Conservation (phyloP, 352 stramenopile species). For the Phytophthora boehmeriae region DNA sequence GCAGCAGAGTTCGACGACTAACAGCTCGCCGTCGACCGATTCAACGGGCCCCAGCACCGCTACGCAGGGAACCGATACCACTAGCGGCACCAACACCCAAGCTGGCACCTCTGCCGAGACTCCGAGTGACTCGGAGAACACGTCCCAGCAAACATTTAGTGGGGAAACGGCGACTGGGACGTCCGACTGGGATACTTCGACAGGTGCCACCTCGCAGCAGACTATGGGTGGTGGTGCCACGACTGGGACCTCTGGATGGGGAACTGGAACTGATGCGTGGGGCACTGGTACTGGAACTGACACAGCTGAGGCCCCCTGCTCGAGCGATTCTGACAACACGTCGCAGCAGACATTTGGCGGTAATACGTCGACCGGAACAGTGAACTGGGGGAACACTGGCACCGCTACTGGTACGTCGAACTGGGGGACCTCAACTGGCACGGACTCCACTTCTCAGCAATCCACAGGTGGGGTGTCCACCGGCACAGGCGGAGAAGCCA, state of each 20-base stretch:
- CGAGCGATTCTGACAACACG: conserved; percentile 13
- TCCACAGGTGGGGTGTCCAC: neutral
- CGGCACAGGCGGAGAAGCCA: neutral
- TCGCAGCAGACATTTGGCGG: neutral
- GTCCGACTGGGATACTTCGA: too few species aligned
- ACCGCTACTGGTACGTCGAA: neutral
- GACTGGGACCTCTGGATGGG: neutral
- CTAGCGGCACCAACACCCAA: neutral
- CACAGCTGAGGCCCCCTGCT: conserved; percentile 17
- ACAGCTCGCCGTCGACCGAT: conserved; percentile 14
- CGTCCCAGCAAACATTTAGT: too few species aligned
- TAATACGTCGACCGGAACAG: conserved; percentile 4
- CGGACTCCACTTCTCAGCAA: neutral
- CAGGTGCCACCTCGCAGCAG: too few species aligned
- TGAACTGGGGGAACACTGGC: conserved; percentile 3
- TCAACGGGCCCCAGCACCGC: conserved; percentile 22
- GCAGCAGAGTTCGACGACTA: conserved; percentile 18
- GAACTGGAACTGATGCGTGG: neutral
- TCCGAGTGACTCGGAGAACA: too few species aligned
- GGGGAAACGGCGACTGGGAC: too few species aligned
- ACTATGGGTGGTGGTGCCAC: neutral
- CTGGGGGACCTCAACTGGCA: conserved; percentile 6
- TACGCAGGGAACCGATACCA: conserved; percentile 10
- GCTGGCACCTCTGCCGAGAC: neutral
- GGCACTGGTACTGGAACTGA: conserved; percentile 16